Evolutionary conservation across 805 yeast genomes (phyloP), one percentile per base, ranked within the genome.

Genomic region (Zygosaccharomyces kombuchaensis): DNA sequence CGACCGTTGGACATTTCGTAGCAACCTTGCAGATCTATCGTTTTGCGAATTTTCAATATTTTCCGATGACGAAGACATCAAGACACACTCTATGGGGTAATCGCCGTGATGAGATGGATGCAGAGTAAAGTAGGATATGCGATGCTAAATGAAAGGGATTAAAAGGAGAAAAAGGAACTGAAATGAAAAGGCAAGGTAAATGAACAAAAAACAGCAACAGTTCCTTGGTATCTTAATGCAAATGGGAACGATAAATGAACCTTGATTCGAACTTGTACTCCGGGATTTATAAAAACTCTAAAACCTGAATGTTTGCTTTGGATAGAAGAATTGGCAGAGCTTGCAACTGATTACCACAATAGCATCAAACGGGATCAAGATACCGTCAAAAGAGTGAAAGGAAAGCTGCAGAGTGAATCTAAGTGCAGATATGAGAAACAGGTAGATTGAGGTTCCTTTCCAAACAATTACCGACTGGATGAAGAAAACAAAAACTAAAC

Each of bases 1-100:
- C 37, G 66, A 50, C 42, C 70, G 52, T 44, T 58, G 62, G 9
- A 53, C 60, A 38, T 53, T 60, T 37, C 60, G 51, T 13, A 55
- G 44, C 12, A 58, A 34, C 45, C 48, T 56, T 26, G 53, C 46
- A 13, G 59, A 53, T 44, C 58, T 56, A 25, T 53, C 53, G 44
- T 56, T 54, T 34, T 53, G 57, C 39, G 50, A 45, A 43, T 51
- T 55, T 21, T 53, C 57, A 14, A 45, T 46, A 31, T 48, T 46
- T 27, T 51, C 54, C 40, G 48, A 45, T n/a, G 49, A 48, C 21
- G 52, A 48, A 34, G 51, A 44, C 56, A 53, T 53, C 31, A 44
- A 53, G 40, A 32, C 36, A 40, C 41, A 38, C 41, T 27, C 41
- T 16, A 16, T 12, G 26, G 14, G 27, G 31, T 23, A 36, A 36